These are phyloP conservation scores for Raffaelea arxii DNA, from an alignment of 2,329 filamentous ascomycete genomes.

Conservation along the genomic window DNA sequence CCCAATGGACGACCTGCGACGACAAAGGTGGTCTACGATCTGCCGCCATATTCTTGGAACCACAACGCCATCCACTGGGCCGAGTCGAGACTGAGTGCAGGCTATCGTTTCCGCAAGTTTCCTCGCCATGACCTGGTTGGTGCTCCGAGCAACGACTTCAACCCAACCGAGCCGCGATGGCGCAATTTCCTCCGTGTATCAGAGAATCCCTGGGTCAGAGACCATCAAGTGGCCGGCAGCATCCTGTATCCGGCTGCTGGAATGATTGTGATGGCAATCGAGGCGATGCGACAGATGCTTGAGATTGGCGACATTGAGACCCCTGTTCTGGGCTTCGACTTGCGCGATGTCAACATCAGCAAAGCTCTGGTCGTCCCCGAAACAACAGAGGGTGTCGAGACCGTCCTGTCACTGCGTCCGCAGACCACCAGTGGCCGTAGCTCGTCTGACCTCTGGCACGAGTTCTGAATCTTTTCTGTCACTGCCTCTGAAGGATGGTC, in stretches of 20 bases:
- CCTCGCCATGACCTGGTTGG: constrained; percentile 13
- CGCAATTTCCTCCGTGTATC: constrained; percentile 9
- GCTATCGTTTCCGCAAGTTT: constrained; percentile 2
- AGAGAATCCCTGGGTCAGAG: constrained; percentile 15
- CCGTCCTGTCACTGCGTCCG: background rate
- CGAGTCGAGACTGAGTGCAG: constrained; percentile 2
- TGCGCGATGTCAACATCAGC: constrained; percentile 21
- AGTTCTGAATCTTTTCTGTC: background rate
- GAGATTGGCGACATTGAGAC: constrained; percentile 15
- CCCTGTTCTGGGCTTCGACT: constrained; percentile 3
- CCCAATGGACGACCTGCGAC: background rate
- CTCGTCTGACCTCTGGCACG: constrained; percentile 1
- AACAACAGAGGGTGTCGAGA: constrained; percentile 6
- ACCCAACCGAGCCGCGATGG: constrained; percentile 7
- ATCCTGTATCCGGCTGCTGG: constrained; percentile 13
- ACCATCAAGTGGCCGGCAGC: constrained; percentile 16
- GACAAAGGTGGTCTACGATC: background rate
- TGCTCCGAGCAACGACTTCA: constrained; percentile 6
- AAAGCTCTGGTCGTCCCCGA: constrained; percentile 22
- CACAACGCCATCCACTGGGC: constrained; percentile 10
- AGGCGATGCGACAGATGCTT: constrained; percentile 11
- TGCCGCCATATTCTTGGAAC: constrained; percentile 14
- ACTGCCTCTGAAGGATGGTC: background rate
- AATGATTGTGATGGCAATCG: constrained; percentile 11
- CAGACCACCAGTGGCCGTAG: background rate